These are phyloP conservation scores for Cladophialophora psammophila DNA, from an alignment of 2,329 filamentous ascomycete genomes.

Conservation along the genomic window DNA sequence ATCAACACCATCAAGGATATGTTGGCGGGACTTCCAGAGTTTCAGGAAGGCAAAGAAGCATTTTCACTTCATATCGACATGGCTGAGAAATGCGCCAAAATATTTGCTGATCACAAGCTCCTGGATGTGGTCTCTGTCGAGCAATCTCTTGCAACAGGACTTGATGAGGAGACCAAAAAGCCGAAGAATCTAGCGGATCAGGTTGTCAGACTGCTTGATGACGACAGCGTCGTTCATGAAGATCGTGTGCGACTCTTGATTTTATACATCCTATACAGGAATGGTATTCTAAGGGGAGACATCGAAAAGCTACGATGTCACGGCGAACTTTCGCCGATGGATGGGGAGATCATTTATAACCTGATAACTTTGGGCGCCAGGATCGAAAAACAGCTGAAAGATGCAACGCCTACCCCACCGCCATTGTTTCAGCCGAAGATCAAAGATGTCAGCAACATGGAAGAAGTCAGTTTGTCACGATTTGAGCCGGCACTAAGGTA, in stretches of 20 bases:
- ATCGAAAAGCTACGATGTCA: constrained; percentile 84
- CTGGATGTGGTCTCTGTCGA: constrained; percentile 87
- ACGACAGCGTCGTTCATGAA: constrained; percentile 72
- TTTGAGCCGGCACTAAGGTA: constrained; percentile 82
- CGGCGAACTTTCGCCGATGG: constrained; percentile 75
- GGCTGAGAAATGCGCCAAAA: constrained; percentile 96
- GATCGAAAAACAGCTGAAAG: constrained; percentile 76
- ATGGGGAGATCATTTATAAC: constrained; percentile 75
- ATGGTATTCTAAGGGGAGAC: constrained; percentile 84
- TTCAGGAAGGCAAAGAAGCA: constrained; percentile 92
- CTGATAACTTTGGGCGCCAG: constrained; percentile 82
- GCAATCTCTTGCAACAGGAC: constrained; percentile 87
- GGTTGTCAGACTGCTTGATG: constrained; percentile 85
- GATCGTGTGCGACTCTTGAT: constrained; percentile 87
- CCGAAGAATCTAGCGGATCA: constrained; percentile 88
- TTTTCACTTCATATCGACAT: constrained; percentile 95
- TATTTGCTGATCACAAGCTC: constrained; percentile 84
- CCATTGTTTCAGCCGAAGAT: constrained; percentile 70
- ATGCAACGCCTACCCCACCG: constrained; percentile 69
- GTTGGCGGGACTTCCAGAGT: constrained; percentile 92
- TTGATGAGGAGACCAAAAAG: constrained; percentile 91
- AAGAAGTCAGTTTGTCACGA: constrained; percentile 85
- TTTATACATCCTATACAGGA: constrained; percentile 83
- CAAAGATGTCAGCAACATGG: constrained; percentile 48
- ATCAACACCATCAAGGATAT: constrained; percentile 96